Percentiles rank a stretch among this genome's conserved stretches.
Conservation (phyloP, 2,329 filamentous ascomycete species). For the Botryotinia calthae region DNA sequence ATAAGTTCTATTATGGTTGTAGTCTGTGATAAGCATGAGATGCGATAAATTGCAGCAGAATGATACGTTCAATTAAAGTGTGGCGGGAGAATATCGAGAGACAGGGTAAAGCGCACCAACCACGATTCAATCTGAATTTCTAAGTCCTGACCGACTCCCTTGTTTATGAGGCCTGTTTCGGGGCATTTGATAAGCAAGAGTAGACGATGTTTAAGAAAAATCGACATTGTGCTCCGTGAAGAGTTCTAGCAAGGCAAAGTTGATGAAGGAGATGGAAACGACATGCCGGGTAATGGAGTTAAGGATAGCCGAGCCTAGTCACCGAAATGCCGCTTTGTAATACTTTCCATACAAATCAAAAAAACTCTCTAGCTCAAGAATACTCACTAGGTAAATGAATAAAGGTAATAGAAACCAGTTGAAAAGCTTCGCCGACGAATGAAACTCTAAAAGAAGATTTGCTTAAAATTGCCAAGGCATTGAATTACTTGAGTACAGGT, state of each 20-base stretch:
- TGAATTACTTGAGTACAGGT: not conserved
- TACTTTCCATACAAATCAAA: not conserved
- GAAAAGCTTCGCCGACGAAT: not conserved
- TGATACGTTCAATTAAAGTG: slow-evolving; percentile 20
- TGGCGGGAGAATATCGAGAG: slow-evolving; percentile 8
- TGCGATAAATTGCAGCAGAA: not conserved
- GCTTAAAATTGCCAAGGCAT: not conserved
- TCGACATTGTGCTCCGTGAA: not conserved
- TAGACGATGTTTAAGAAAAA: not conserved
- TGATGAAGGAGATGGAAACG: not conserved
- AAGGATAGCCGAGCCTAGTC: not conserved
- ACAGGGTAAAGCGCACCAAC: slow-evolving; percentile 6
- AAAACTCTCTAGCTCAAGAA: not conserved
- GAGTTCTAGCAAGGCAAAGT: not conserved
- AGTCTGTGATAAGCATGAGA: not conserved
- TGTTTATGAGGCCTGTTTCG: not conserved
- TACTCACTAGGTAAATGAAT: not conserved
- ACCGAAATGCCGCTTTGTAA: slow-evolving; percentile 5
- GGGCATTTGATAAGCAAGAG: not conserved
- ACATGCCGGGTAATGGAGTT: not conserved
- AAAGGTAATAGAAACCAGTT: not conserved
- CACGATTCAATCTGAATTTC: slow-evolving; percentile 1
- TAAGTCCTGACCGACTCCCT: not conserved
- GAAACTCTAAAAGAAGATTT: slow-evolving; percentile 2
- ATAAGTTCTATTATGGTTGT: not conserved